These are phyloP conservation scores for Miscanthus sacchariflorus DNA, from an alignment of 202 grass and related monocot species.

Conservation along the genomic window DNA sequence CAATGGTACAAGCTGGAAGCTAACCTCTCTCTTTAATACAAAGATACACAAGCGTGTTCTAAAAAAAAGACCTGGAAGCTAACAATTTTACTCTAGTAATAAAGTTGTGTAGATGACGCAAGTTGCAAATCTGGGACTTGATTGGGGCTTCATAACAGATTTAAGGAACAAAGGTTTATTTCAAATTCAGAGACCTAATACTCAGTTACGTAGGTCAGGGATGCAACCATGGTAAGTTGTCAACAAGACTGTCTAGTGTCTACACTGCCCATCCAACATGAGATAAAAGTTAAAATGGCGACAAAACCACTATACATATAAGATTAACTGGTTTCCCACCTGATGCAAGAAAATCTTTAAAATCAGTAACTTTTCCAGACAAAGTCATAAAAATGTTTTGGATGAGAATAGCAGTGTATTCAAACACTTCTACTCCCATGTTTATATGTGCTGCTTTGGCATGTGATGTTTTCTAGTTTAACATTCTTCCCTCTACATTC, in stretches of 20 bases:
- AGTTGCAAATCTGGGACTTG: neutral
- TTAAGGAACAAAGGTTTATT: constrained; percentile 1
- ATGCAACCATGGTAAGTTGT: constrained; percentile 9
- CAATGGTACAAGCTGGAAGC: neutral
- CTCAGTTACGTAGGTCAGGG: neutral
- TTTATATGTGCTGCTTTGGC: constrained; percentile 24
- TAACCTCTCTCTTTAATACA: neutral
- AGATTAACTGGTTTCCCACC: neutral
- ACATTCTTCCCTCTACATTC: neutral
- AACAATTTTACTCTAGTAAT: neutral
- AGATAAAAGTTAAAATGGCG: constrained; percentile 10
- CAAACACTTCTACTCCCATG: neutral
- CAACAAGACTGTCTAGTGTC: neutral
- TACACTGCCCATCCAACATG: neutral
- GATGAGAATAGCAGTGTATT: neutral
- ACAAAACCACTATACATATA: neutral
- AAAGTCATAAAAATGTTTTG: neutral
- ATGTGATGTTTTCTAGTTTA: constrained; percentile 17
- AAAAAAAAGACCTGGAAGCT: neutral
- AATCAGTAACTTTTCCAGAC: neutral
- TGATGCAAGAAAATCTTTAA: neutral
- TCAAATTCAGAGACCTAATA: neutral
- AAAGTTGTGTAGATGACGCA: neutral
- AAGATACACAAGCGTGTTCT: neutral
- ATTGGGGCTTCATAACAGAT: neutral